phyloP scores from a whole-genome alignment of 768 basidiomycete genomes.

The Rhodotorula babjevae region DNA sequence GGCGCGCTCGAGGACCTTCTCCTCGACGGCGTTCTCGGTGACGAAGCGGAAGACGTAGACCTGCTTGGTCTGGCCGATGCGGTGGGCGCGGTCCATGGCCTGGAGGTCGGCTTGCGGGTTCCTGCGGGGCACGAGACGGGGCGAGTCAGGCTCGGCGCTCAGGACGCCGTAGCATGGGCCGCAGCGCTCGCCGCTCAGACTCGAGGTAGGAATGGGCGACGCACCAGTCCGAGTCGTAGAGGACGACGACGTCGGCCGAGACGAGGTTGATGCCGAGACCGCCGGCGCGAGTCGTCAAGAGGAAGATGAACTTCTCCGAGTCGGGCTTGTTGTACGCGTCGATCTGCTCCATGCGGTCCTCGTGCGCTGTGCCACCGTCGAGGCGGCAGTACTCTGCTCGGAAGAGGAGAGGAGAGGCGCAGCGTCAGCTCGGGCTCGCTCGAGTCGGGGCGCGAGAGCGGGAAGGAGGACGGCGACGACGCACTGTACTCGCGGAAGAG shows the following conservation, averaged over 20 bases:
- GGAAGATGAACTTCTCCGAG: slow-evolving; percentile 92
- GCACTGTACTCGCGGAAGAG: slow-evolving; percentile 80
- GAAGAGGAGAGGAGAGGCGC: not conserved
- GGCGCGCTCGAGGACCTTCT: slow-evolving; percentile 87
- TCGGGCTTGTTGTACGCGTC: slow-evolving; percentile 95
- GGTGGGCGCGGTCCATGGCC: slow-evolving; percentile 76
- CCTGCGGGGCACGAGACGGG: slow-evolving; percentile 50
- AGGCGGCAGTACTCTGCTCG: slow-evolving; percentile 80
- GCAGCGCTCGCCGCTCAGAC: too few relatives aligned
- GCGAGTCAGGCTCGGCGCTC: too few relatives aligned
- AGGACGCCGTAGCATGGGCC: too few relatives aligned
- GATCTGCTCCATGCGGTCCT: slow-evolving; percentile 89
- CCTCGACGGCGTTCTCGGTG: slow-evolving; percentile 90
- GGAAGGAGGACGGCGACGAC: slow-evolving; percentile 43
- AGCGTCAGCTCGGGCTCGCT: not conserved
- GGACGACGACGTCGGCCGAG: slow-evolving; percentile 85
- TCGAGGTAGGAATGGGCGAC: slow-evolving; percentile 19
- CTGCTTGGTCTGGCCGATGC: slow-evolving; percentile 94
- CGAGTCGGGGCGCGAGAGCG: slow-evolving; percentile 17
- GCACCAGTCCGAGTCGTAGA: slow-evolving; percentile 95
- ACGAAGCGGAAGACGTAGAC: slow-evolving; percentile 97
- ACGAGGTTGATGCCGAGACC: slow-evolving; percentile 96
- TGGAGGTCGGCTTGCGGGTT: slow-evolving; percentile 98
- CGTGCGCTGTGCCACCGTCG: slow-evolving; percentile 91
- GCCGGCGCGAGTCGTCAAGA: slow-evolving; percentile 92